phyloP scores from a whole-genome alignment of 169 alveolate species.

The Eimeria necatrix region DNA sequence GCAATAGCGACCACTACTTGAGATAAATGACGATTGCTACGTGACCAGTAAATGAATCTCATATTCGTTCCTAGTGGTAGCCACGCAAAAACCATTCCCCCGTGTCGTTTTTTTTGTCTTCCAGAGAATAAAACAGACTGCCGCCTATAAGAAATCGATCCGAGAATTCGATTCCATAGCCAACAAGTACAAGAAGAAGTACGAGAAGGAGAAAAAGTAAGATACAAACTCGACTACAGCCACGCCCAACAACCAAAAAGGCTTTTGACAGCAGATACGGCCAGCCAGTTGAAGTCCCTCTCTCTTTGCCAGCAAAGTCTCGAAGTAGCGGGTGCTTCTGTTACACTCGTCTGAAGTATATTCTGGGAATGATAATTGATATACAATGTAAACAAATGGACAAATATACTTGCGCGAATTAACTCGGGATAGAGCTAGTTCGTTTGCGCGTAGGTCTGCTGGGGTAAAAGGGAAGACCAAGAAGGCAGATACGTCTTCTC shows the following conservation, averaged over 20 bases:
- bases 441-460: conserved; percentile 11
- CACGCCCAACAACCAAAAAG: neutral
- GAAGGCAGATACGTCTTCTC: conserved; percentile 21
- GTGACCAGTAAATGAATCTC: neutral
- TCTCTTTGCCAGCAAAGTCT: too few species aligned
- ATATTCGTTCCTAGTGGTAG: neutral
- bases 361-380: too few species aligned
- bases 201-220: conserved; percentile 21
- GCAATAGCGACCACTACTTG: neutral
- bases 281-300: neutral
- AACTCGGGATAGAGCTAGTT: neutral
- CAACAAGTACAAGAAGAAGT: conserved; percentile 32
- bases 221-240: neutral
- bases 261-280: neutral
- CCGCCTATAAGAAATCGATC: neutral
- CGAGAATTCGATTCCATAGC: conserved; percentile 44
- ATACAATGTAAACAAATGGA: too few species aligned
- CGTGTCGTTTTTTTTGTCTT: neutral
- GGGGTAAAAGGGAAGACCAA: conserved; percentile 36
- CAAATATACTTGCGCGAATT: too few species aligned
- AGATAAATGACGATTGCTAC: neutral
- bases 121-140: conserved; percentile 32
- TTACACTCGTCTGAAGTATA: too few species aligned
- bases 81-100: neutral
- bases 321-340: too few species aligned